Conservation (phyloP, 805 yeast genomes). For the Clavispora fructus region DNA sequence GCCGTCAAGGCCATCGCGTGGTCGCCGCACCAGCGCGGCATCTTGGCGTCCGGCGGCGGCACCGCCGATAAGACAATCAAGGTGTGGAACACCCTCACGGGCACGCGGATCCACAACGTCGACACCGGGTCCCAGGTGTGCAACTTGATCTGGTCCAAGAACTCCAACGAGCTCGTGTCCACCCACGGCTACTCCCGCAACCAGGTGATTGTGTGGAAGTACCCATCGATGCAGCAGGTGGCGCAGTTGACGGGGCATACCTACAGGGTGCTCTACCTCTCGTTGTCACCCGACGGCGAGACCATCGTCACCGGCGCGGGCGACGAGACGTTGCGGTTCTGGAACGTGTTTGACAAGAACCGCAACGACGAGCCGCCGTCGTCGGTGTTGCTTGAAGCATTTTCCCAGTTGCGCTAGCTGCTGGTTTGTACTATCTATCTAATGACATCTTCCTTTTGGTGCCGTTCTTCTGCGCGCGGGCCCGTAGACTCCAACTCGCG, state of each 20-base stretch:
- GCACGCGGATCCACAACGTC: constrained; percentile 66
- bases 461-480: background rate
- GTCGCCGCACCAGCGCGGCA: constrained; percentile 96
- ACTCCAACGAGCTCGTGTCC: constrained; percentile 86
- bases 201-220: constrained; percentile 91
- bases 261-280: constrained; percentile 80
- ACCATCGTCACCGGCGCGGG: constrained; percentile 98
- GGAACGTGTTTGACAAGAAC: constrained; percentile 88
- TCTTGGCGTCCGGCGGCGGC: constrained; percentile 94
- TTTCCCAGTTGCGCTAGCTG: constrained; percentile 58
- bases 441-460: background rate
- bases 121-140: constrained; percentile 97
- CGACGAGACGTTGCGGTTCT: constrained; percentile 90
- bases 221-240: constrained; percentile 85
- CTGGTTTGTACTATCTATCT: background rate
- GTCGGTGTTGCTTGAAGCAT: constrained; percentile 66
- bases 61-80: constrained; percentile 88
- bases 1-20: constrained; percentile 96
- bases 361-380: constrained; percentile 54
- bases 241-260: constrained; percentile 95
- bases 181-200: constrained; percentile 93
- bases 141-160: constrained; percentile 87
- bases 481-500: too few species aligned
- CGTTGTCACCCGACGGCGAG: constrained; percentile 93
- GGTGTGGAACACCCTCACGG: constrained; percentile 87